Evolutionary conservation across 1,284 basidiomycete genomes (phyloP).

Genomic region (Pulchroboletus neoregius): DNA sequence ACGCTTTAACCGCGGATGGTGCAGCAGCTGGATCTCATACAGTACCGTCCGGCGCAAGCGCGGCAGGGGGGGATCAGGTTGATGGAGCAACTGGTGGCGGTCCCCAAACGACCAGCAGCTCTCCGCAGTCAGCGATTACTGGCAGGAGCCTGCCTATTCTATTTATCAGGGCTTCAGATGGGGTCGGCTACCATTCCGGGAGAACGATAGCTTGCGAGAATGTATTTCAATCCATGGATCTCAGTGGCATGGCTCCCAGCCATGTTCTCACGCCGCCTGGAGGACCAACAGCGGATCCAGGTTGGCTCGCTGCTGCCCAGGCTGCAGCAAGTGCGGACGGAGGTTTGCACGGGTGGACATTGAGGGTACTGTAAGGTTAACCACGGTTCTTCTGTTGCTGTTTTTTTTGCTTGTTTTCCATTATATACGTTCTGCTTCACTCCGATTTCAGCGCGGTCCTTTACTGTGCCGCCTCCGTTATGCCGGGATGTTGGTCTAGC

Average conservation of each 20-base stretch:
- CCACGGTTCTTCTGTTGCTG: slow-evolving; percentile 16
- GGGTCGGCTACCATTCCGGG: slow-evolving; percentile 80
- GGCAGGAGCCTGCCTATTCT: slow-evolving; percentile 66
- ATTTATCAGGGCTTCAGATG: slow-evolving; percentile 72
- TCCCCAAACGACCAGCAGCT: slow-evolving; percentile 20
- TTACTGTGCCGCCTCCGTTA: slow-evolving; percentile 3
- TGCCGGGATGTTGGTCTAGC: slow-evolving; percentile 10
- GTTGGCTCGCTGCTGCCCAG: slow-evolving; percentile 66
- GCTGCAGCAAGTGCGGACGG: slow-evolving; percentile 55
- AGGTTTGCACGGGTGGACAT: slow-evolving; percentile 64
- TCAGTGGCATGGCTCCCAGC: slow-evolving; percentile 40
- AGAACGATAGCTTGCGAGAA: slow-evolving; percentile 81
- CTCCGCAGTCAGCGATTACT: slow-evolving; percentile 47
- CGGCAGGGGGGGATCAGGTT: slow-evolving; percentile 15
- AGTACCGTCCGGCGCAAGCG: slow-evolving; percentile 23
- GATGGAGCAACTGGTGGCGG: slow-evolving; percentile 22
- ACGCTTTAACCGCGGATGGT: slow-evolving; percentile 33
- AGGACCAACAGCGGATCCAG: slow-evolving; percentile 46
- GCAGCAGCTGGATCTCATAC: slow-evolving; percentile 36
- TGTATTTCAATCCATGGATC: slow-evolving; percentile 63
- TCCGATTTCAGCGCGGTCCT: slow-evolving; percentile 8
- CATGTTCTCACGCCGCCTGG: slow-evolving; percentile 37
- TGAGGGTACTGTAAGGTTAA: slow-evolving; percentile 59
- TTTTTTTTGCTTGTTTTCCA: slow-evolving; percentile 29
- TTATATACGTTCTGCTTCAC: slow-evolving; percentile 30